Percentiles rank a stretch among this genome's conserved stretches.
These are phyloP conservation scores for Prunus salicina DNA, from an alignment of 306 rosid species.

Conservation along the genomic window DNA sequence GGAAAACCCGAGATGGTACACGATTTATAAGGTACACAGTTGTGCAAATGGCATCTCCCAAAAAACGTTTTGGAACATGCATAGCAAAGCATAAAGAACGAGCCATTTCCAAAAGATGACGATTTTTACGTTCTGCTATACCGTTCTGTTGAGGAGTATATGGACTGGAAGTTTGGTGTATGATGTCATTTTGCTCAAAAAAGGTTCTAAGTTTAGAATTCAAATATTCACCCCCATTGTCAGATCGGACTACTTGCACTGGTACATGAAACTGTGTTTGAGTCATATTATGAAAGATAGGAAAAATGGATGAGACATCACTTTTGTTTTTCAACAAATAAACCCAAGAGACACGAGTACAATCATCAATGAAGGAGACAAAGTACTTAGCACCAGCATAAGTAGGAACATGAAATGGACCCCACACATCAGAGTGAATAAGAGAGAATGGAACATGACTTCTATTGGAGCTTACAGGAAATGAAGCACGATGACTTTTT, in stretches of 20 bases:
- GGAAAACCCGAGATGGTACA: background rate
- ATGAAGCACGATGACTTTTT: background rate
- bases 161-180: background rate
- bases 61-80: background rate
- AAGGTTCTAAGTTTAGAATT: no score
- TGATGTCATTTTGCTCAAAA: no score
- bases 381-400: background rate
- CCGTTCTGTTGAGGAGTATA: background rate
- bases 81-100: background rate
- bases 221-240: no score
- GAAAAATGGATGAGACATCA: no score
- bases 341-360: background rate
- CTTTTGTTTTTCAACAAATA: background rate
- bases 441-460: background rate
- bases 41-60: background rate
- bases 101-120: background rate
- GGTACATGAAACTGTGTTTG: background rate
- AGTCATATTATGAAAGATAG: background rate
- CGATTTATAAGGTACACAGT: background rate
- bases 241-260: no score
- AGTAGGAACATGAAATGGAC: background rate
- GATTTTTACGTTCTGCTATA: background rate
- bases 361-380: background rate
- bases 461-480: background rate
- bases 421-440: background rate